Base-by-base conservation (phyloP, 2,329 filamentous ascomycete species). In the Cladosporium sp. region DNA sequence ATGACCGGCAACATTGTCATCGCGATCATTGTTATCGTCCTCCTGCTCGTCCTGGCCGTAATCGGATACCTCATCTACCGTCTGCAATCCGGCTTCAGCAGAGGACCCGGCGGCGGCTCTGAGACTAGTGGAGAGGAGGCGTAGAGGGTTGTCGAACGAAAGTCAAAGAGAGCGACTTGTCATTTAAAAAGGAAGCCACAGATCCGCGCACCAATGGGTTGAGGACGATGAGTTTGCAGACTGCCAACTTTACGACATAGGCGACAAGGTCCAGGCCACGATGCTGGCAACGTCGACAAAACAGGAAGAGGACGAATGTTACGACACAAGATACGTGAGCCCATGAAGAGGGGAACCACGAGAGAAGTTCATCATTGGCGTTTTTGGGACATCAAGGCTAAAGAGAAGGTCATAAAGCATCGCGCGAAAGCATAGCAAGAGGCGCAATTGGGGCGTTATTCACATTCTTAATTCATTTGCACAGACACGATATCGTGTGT, bases 1-100 rank as follows among this genome's bases (percentile, higher is more conserved):
- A 81, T 81, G 78, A 72, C 78, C 70, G 76, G 77, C 71, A 81
- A 81, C 71, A 72, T 81, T 63, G 77, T 78, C 72, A 78, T 81
- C 72, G 78, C 78, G 70, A 71, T 79, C 66, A 80, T 81, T 70
- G 76, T 81, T 69, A 74, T 81, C 65, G 75, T 80, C 69, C 78
- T 81, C 66, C 80, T 81, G 73, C 72, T 80, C 67, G 72, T 80
- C n/a, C 49, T 59, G 3, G 56, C 56, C 15, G 67, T 78, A 28
- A 78, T 80, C 69, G 78, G 73, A 47, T 80, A 80, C 70, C 63
- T 72, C 45, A 80, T 81, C 69, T 81, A 78, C 73, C 77, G 75
- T 69, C 73, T 78, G 43, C 77, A 79, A 66, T 76, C 73, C 12
- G 67, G 69, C 36, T 67, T 72, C 55, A 64, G 64, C 42, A 42